Evolutionary conservation across 345 rosid species (phyloP).

Genomic region (Pelargonium nanum): DNA sequence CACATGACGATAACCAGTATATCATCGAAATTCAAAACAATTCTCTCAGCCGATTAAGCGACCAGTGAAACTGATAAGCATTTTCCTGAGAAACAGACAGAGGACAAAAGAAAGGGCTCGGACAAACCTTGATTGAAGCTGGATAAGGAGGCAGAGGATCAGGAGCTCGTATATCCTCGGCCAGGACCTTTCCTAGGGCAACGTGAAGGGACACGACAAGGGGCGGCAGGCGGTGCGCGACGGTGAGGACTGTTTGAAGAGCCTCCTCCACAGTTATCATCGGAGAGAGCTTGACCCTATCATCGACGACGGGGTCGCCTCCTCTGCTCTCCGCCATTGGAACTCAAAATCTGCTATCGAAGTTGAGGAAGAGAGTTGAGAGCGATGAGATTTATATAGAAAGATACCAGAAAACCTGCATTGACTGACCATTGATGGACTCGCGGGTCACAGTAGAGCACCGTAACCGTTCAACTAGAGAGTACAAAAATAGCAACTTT

Average conservation of each 20-base stretch:
- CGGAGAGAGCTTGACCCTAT: slow-evolving; percentile 10
- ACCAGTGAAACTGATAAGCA: not conserved
- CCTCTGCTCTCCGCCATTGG: slow-evolving; percentile 17
- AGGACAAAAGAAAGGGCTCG: not conserved
- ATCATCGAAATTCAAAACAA: not conserved
- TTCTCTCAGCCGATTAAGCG: not conserved
- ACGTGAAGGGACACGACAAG: slow-evolving; percentile 43
- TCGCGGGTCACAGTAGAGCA: not conserved
- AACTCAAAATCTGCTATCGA: not conserved
- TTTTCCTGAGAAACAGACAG: not conserved
- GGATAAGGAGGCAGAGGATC: slow-evolving; percentile 95
- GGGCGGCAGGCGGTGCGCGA: slow-evolving; percentile 50
- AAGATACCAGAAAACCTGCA: no score
- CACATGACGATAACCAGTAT: no score
- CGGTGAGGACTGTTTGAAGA: slow-evolving; percentile 41
- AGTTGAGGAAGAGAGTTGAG: not conserved
- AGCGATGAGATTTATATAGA: not conserved
- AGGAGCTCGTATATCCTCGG: slow-evolving; percentile 68
- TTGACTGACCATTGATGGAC: not conserved
- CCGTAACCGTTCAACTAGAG: not conserved
- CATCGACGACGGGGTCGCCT: slow-evolving; percentile 6
- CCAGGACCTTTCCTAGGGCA: slow-evolving; percentile 72
- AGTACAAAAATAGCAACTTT: no score
- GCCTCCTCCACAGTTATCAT: slow-evolving; percentile 66
- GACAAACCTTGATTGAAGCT: slow-evolving; percentile 72